These are phyloP conservation scores for Murraya koenigii DNA, from an alignment of 345 rosid genomes.

Conservation along the genomic window DNA sequence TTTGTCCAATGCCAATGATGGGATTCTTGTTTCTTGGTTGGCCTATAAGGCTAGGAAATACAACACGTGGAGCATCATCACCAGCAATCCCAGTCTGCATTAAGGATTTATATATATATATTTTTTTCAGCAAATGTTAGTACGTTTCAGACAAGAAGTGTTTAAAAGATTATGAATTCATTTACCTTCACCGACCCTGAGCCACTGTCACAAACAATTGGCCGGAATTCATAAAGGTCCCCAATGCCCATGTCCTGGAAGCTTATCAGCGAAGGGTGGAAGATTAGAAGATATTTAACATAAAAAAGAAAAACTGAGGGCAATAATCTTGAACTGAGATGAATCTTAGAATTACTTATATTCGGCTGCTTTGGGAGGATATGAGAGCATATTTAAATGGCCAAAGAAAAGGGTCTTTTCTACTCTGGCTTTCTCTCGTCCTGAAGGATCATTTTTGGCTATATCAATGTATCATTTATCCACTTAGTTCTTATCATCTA, in stretches of 20 bases:
- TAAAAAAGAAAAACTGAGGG: neutral
- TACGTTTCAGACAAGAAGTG: neutral
- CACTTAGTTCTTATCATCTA: neutral
- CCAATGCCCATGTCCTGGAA: neutral
- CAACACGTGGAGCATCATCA: slow-evolving; percentile 30
- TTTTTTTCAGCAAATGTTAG: neutral
- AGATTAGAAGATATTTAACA: neutral
- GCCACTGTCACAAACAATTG: slow-evolving; percentile 23
- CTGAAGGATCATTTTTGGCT: neutral
- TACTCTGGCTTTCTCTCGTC: neutral
- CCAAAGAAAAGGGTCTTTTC: neutral
- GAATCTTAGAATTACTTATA: slow-evolving; percentile 15
- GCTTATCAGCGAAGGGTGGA: neutral
- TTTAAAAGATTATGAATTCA: neutral
- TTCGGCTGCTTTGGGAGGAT: slow-evolving; percentile 12
- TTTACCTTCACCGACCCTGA: slow-evolving; percentile 17
- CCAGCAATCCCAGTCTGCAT: slow-evolving; percentile 34
- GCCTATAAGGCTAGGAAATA: slow-evolving; percentile 25
- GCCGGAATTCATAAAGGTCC: slow-evolving; percentile 1
- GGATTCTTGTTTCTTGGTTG: slow-evolving; percentile 18
- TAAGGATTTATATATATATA: neutral
- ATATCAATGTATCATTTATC: neutral
- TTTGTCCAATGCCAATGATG: slow-evolving; percentile 26
- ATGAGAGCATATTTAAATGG: neutral
- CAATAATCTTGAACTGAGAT: neutral